Percentiles rank a stretch among this genome's conserved stretches.
These are phyloP conservation scores for Tuber indicum DNA, from an alignment of 495 filamentous ascomycete species.

Conservation along the genomic window DNA sequence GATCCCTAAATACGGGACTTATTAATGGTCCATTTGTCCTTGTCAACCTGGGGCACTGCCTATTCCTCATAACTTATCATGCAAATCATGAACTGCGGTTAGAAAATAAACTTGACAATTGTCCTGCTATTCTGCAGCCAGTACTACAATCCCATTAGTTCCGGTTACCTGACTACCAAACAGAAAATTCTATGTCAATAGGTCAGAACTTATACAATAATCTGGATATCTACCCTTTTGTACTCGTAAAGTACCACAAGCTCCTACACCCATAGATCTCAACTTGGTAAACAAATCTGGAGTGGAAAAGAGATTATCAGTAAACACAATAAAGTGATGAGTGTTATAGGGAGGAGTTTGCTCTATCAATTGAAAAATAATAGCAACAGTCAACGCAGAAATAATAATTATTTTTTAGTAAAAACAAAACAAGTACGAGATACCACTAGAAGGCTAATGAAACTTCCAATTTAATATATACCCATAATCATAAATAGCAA, in stretches of 20 bases:
- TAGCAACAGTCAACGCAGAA: slow-evolving; percentile 11
- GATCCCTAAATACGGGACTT: background rate
- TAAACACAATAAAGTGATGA: background rate
- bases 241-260: slow-evolving; percentile 4
- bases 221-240: background rate
- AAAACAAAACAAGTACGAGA: background rate
- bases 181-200: slow-evolving; percentile 4
- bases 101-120: slow-evolving; percentile 13
- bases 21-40: background rate
- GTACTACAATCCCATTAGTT: background rate
- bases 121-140: slow-evolving; percentile 6
- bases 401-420: background rate
- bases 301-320: slow-evolving; percentile 18
- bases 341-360: background rate
- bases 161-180: background rate
- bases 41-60: background rate
- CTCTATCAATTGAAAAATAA: background rate
- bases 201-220: background rate
- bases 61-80: background rate
- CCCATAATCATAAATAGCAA: background rate
- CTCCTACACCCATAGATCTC: slow-evolving; percentile 5
- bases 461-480: background rate
- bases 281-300: slow-evolving; percentile 5
- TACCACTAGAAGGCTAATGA: background rate
- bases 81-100: slow-evolving; percentile 14